Base-by-base conservation (phyloP, 345 rosid species). In the Eucalyptus virginea region DNA sequence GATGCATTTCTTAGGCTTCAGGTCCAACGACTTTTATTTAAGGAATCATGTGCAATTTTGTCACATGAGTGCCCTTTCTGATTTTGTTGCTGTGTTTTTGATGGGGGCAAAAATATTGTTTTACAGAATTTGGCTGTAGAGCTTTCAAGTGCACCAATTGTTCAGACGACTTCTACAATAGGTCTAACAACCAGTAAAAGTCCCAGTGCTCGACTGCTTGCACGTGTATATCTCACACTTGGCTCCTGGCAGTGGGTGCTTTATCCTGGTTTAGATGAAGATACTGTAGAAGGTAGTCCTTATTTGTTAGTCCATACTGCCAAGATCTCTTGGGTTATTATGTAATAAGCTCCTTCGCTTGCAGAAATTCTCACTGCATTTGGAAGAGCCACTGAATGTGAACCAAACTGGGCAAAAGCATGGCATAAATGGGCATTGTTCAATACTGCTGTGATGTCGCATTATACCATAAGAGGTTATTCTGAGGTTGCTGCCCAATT, bases 391-490 rank as follows among this genome's bases (percentile, higher is more conserved):
- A 97, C 99, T 50, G 94, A 91, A 42, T 97, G 90, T 90, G 99
- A 98, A 28, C 88, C 95, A 86, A 93, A 96, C 90, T 96, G 99
- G 99, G 96, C 95, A 81, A 98, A 96, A 91, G 98, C 99, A 93
- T 98, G 99, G 99, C 99, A 98, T 87, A 93, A 92, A 49, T 98
- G 99, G 99, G 99, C 99, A 49, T 93, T 97, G 93, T 98, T 98
- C 92, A 98, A 97, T 92, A 98, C 99, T 26, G 98, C 98, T 86
- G 99, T 96, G 88, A 98, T 98, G 99, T 96, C 99, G 72, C 97
- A 97, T 92, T 98, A 97, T 89, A 96, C 98, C 49, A 18, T 94
- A 81, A 94, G 93, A 93, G 96, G 98, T 86, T 91, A 90, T 90
- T 93, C 96, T 44, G 50, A 87, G 88, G 90, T 92, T 42, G 97